phyloP scores from a whole-genome alignment of 352 stramenopile genomes.

The Globisporangium nagaii region DNA sequence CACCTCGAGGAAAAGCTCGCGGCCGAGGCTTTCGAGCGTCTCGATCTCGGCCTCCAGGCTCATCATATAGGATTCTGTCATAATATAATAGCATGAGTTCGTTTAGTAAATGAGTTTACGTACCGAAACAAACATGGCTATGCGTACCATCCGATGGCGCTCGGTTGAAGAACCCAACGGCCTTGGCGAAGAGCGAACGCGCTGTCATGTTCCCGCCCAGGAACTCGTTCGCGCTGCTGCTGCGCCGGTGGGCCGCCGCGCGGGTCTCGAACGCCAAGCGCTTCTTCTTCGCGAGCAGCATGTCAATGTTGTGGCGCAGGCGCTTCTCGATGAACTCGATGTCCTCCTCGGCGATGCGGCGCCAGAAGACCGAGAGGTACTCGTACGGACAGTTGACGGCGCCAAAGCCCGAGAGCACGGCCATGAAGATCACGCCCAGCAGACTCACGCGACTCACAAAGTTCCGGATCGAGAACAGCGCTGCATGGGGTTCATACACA shows the following conservation, averaged over 20 bases:
- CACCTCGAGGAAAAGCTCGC: slow-evolving; percentile 81
- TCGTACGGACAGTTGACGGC: slow-evolving; percentile 84
- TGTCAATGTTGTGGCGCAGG: slow-evolving; percentile 76
- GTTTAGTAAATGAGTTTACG: too few relatives aligned
- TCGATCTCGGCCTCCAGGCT: slow-evolving; percentile 62
- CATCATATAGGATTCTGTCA: slow-evolving; percentile 57
- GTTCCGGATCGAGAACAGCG: slow-evolving; percentile 71
- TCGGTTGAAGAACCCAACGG: slow-evolving; percentile 24
- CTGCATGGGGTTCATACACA: slow-evolving; percentile 11
- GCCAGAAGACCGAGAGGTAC: slow-evolving; percentile 83
- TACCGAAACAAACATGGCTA: not conserved
- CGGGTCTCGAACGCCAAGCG: slow-evolving; percentile 45
- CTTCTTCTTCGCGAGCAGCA: slow-evolving; percentile 83
- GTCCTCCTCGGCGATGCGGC: slow-evolving; percentile 65
- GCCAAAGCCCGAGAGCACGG: slow-evolving; percentile 73
- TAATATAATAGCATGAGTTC: too few relatives aligned
- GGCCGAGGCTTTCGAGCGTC: slow-evolving; percentile 68
- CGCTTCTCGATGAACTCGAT: slow-evolving; percentile 80
- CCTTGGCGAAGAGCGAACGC: slow-evolving; percentile 26
- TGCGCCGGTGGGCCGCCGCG: slow-evolving; percentile 22
- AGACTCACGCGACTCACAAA: slow-evolving; percentile 81
- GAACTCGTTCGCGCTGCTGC: not conserved
- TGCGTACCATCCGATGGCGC: slow-evolving; percentile 12
- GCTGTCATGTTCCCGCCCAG: not conserved
- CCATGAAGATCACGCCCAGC: slow-evolving; percentile 79